Base-by-base conservation (phyloP, 495 filamentous ascomycete genomes). In the Xylaria scruposa region DNA sequence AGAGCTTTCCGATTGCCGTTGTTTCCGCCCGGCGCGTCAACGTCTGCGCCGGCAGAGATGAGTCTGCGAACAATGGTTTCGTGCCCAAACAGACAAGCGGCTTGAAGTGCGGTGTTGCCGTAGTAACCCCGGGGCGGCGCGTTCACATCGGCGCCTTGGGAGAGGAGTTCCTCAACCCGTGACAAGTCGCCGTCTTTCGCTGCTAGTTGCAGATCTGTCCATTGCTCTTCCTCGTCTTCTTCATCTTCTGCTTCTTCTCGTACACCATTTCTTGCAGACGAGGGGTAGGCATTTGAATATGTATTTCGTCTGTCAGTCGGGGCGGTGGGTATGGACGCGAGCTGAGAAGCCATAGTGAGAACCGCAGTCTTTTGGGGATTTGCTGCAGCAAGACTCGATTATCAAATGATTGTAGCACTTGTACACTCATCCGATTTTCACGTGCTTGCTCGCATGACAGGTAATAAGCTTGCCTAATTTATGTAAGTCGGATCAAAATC, bases 21-120 rank as follows among this genome's bases (percentile, higher is more conserved):
- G 70, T 77, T 78, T 21, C 79, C 78, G 46, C 78, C 78, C 6
- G 65, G 67, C 10, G 79, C 77, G 56, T 83, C 62, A 21, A 81
- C 65, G 1, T 73, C 65, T 5, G 78, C 79, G 19, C 76, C 79
- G 24, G 47, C 54, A 29, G 71, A 68, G 15, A 84, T 47, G 19
- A 85, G 77, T 2, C 54, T 49, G n/a, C 75, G 61, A 29, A 80
- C 73, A 10, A 81, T 58, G 8, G 61, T 61, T 31, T 68, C n/a
- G 60, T 81, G 74, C 19, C 77, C 78, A 24, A 64, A 59, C 10
- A 72, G 67, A 67, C 77, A 79, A 17, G 83, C 82, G 6, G 76
- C 75, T 56, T 81, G 81, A 36, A 83, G 74, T 4, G 81, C 78
- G 3, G 76, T 81, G 24, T 75, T 70, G 58, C 79, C 80, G 68